These are phyloP conservation scores for Cenchrus purpureus DNA, from an alignment of 176 grass and related monocot species.

Conservation along the genomic window DNA sequence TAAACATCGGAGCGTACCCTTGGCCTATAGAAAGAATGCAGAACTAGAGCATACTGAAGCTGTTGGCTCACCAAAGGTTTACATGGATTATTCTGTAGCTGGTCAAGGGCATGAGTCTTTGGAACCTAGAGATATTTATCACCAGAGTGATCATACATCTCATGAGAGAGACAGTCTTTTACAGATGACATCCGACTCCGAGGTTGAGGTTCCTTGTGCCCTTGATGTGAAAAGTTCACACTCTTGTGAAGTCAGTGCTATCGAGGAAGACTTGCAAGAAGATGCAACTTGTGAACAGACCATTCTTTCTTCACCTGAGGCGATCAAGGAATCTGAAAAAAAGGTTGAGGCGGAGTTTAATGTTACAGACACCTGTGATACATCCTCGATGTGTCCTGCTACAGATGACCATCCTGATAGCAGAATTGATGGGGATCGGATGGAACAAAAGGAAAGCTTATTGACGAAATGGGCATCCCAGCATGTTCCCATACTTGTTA, in stretches of 20 bases:
- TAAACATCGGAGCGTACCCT: neutral
- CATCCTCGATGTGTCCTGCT: conserved; percentile 23
- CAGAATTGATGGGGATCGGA: conserved; percentile 16
- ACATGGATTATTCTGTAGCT: conserved; percentile 45
- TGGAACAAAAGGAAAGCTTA: conserved; percentile 15
- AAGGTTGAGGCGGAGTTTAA: conserved; percentile 42
- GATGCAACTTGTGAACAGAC: conserved; percentile 31
- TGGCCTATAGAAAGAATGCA: conserved; percentile 29
- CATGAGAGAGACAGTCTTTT: conserved; percentile 54
- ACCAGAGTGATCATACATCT: conserved; percentile 48
- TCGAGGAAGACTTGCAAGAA: conserved; percentile 38
- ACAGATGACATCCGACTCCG: conserved; percentile 73
- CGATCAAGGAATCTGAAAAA: conserved; percentile 46
- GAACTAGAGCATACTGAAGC: conserved; percentile 38
- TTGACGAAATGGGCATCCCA: neutral
- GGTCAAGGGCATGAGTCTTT: conserved; percentile 43
- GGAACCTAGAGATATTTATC: conserved; percentile 46
- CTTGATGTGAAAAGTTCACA: conserved; percentile 50
- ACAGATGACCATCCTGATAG: conserved; percentile 20
- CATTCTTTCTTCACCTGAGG: conserved; percentile 15
- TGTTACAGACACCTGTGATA: conserved; percentile 29
- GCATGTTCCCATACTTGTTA: conserved; percentile 18
- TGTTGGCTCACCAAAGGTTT: conserved; percentile 39
- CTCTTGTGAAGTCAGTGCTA: conserved; percentile 20
- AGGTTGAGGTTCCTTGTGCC: conserved; percentile 48